These are phyloP conservation scores for Cryptococcus sp. DNA, from an alignment of 1,284 basidiomycete genomes.

Conservation along the genomic window DNA sequence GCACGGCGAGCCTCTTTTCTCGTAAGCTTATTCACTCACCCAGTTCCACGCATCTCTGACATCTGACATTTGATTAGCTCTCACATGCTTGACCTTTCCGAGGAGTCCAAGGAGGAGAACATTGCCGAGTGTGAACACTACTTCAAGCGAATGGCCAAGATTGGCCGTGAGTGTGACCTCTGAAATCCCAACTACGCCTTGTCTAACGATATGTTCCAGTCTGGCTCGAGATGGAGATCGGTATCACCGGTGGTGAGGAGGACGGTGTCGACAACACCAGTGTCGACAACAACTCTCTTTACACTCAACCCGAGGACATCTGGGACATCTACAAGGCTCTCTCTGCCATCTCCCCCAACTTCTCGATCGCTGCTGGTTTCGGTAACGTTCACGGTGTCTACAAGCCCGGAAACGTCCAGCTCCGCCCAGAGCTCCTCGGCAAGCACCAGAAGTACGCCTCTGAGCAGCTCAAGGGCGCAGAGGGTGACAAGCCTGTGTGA, in stretches of 20 bases:
- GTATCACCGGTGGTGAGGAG: conserved; percentile 99
- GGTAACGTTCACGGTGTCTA: conserved; percentile 97
- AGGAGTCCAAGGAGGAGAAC: conserved; percentile 97
- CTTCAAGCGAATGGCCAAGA: conserved; percentile 90
- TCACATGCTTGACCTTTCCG: conserved; percentile 99
- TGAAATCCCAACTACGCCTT: neutral
- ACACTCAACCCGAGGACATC: conserved; percentile 97
- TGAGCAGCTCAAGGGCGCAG: conserved; percentile 66
- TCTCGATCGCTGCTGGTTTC: conserved; percentile 89
- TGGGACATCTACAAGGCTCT: conserved; percentile 88
- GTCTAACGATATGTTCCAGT: conserved; percentile 45
- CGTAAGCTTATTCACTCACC: conserved; percentile 49
- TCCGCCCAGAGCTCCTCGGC: conserved; percentile 86
- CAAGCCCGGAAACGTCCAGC: conserved; percentile 89
- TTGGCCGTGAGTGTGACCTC: conserved; percentile 59
- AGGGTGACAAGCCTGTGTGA: conserved; percentile 74
- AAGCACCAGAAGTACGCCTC: conserved; percentile 86
- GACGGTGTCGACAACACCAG: conserved; percentile 96
- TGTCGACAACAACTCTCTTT: conserved; percentile 90
- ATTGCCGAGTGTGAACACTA: conserved; percentile 92
- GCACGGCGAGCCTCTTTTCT: conserved; percentile 90
- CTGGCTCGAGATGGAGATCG: conserved; percentile 99
- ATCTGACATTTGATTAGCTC: conserved; percentile 61
- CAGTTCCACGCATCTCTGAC: neutral
- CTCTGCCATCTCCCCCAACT: conserved; percentile 84